Evolutionary conservation across 1,284 basidiomycete species (phyloP), one percentile per base, ranked within the genome.

Genomic region (Moniliophthora roreri): DNA sequence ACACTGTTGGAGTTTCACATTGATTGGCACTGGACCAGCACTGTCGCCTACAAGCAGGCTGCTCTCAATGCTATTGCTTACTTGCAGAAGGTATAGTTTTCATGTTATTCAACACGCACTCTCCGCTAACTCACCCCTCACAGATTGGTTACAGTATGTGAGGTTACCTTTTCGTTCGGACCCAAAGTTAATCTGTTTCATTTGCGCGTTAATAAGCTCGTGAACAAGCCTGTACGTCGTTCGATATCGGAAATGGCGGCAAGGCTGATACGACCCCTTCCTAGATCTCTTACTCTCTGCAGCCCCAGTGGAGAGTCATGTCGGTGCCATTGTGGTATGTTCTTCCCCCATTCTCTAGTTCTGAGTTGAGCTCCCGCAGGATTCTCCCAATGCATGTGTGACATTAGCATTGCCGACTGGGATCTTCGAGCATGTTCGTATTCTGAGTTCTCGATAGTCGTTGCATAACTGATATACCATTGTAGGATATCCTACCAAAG

Each of bases 41-140:
- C 87, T 15, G 85, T 88, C 6, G 87, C 88, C 2, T 91, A 88
- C 66, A 89, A 90, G 64, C 87, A 89, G 64, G 90, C 90, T 5
- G 86, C 88, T 0, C 69, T 89, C 50, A 89, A 89, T 58, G 80
- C 85, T 5, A 91, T 93, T 57, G 77, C 80, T 2, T 92, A 92
- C 66, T 71, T 92, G 38, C 74, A 83, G 74, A 91, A 91, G 76
- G 85, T 82, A 52, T 39, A 21, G 28, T 11, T 8, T 36, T 23
- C 18, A 32, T 28, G 24, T 39, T 13, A 38, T 58, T 32, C 41
- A 15, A 8, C 11, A n/a, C 32, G 5, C 53, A 28, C 45, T 42
- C 28, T 51, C 53, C 4, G 54, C 46, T 49, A 38, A 39, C 7
- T 16, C 20, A 26, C 24, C 11, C 46, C 1, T 42, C 37, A 36